Evolutionary conservation across 345 rosid species (phyloP).

Genomic region (Leavenworthia alabamica): DNA sequence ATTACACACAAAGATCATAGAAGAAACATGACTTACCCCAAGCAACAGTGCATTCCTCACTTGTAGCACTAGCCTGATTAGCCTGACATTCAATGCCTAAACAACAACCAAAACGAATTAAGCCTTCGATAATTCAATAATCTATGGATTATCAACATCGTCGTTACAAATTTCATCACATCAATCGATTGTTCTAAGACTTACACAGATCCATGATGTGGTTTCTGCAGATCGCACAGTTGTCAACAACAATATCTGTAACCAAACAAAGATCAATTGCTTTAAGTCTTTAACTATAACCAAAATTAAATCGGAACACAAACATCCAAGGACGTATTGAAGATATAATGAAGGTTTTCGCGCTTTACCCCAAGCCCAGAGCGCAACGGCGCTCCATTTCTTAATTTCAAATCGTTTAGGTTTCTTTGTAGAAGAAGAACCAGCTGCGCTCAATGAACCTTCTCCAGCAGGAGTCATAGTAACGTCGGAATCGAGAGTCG

Average conservation of each 20-base stretch:
- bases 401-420: conserved; percentile 83
- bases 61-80: conserved; percentile 86
- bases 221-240: conserved; percentile 95
- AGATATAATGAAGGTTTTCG: conserved; percentile 11
- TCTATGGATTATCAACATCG: neutral
- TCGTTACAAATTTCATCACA: neutral
- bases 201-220: conserved; percentile 96
- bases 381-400: conserved; percentile 92
- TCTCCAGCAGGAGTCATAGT: conserved; percentile 74
- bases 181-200: neutral
- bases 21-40: conserved; percentile 57
- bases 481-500: conserved; percentile 76
- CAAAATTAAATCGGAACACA: neutral
- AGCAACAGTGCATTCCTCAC: conserved; percentile 97
- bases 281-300: neutral
- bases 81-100: conserved; percentile 96
- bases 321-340: neutral
- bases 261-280: conserved; percentile 8
- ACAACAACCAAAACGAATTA: neutral
- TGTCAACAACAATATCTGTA: conserved; percentile 88
- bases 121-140: neutral
- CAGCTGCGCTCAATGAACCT: conserved; percentile 43
- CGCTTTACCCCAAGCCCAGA: conserved; percentile 89
- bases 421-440: conserved; percentile 62
- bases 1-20: neutral